Evolutionary conservation across 129 eudicot species (phyloP), one percentile per base, ranked within the genome.

Genomic region (Centrapalus pauciflorus): DNA sequence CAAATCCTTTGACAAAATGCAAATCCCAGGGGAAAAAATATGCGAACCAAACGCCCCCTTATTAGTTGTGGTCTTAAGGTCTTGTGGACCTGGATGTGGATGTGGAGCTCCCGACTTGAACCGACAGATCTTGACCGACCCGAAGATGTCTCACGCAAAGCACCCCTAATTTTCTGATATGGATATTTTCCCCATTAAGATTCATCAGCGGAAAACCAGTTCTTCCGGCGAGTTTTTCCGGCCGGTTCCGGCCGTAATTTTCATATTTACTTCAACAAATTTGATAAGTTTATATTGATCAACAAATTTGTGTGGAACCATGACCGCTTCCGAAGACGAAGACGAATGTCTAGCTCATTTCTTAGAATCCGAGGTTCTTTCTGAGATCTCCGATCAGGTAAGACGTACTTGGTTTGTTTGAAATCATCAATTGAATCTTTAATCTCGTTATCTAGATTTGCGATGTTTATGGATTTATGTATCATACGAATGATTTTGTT

Each of bases 321-420:
- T 66, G 78, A 71, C 82, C 46, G 71, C 66, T 72, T 84, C 81
- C 21, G 95, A 90, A 11, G 89, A 82, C 40, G 97, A 90, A 56
- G 97, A 82, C 48, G 97, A 84, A 50, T 33, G 17, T 46, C 92
- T 90, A 37, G 95, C 86, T 54, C 83, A 78, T 0, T 90, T 87
- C 61, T 83, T 90, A 63, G 97, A 90, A 78, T 76, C 83, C 45
- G 95, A 89, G 64, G 84, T 90, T 51, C 83, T 90, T 51, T 78
- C 87, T 6, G 85, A 75, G 54, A 64, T 66, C 67, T 87, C 95
- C 76, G 90, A 84, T 70, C 82, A 76, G 95, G 95, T 84, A 52
- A n/a, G 19, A 16, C 30, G 1, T 57, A 14, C 4, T 45, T 8
- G 43, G 54, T 30, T 29, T 57, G 64, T 29, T 57, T 9, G 4